Conservation (phyloP, 2,329 filamentous ascomycete genomes). For the Arachnomyces sp. region DNA sequence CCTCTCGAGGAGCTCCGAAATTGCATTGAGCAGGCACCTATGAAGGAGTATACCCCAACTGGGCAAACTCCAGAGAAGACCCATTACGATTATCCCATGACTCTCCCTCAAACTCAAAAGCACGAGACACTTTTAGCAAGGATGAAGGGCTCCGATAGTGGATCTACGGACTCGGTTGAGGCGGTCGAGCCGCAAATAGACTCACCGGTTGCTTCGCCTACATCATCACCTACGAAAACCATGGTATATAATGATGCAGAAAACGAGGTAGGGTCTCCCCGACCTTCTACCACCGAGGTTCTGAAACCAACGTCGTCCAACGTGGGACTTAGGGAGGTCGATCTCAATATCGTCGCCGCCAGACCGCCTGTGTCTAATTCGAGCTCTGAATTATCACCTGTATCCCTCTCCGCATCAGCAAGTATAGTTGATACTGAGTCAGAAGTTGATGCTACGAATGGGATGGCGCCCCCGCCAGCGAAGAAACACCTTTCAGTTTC, state of each 20-base stretch:
- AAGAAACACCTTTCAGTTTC: conserved; percentile 17
- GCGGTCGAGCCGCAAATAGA: conserved; percentile 19
- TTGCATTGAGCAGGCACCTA: conserved; percentile 53
- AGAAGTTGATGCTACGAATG: conserved; percentile 15
- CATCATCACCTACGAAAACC: conserved; percentile 41
- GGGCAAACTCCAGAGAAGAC: conserved; percentile 77
- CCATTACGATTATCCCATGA: conserved; percentile 70
- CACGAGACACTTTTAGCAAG: conserved; percentile 51
- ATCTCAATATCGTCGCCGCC: conserved; percentile 37
- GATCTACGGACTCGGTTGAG: conserved; percentile 16
- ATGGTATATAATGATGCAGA: conserved; percentile 45
- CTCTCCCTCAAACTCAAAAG: conserved; percentile 65
- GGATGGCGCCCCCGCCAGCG: conserved; percentile 20
- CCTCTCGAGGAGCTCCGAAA: conserved; percentile 64
- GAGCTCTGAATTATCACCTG: no score
- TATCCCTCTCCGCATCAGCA: no score
- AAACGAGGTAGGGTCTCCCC: conserved; percentile 29
- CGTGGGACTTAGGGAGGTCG: conserved; percentile 43
- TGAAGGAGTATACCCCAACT: conserved; percentile 77
- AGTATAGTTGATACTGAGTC: no score
- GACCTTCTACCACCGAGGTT: conserved; percentile 20
- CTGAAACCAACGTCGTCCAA: conserved; percentile 26
- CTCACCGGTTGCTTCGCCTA: conserved; percentile 18
- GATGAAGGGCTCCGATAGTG: conserved; percentile 33
- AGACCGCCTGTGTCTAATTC: conserved; percentile 16